These are phyloP conservation scores for Leccinum broughii DNA, from an alignment of 768 basidiomycete genomes.

Conservation along the genomic window DNA sequence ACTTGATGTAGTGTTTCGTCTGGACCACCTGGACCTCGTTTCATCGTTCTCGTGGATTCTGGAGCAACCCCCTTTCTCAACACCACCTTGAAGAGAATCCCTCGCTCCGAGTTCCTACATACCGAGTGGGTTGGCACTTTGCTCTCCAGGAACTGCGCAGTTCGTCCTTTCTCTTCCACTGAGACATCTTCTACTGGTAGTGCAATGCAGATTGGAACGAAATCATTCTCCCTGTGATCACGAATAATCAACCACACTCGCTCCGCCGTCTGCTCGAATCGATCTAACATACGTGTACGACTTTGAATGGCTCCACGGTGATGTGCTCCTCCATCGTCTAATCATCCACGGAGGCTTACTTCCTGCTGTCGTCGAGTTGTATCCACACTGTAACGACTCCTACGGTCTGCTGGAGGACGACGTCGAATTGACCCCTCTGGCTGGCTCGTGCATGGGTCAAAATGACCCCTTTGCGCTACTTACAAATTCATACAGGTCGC, in stretches of 20 bases:
- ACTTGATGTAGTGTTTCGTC: constrained; percentile 37
- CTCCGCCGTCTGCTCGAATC: constrained; percentile 67
- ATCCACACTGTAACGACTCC: constrained; percentile 15
- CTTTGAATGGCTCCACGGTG: too few relatives aligned
- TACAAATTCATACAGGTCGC: not conserved
- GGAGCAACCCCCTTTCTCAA: constrained; percentile 25
- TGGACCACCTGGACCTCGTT: constrained; percentile 32
- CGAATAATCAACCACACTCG: constrained; percentile 72
- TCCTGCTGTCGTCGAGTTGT: too few relatives aligned
- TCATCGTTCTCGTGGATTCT: constrained; percentile 24
- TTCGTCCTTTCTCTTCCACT: constrained; percentile 16
- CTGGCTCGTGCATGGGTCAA: constrained; percentile 82
- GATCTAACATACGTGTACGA: constrained; percentile 40
- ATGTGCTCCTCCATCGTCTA: too few relatives aligned
- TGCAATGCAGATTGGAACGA: constrained; percentile 66
- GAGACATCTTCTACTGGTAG: constrained; percentile 3
- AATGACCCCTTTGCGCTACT: constrained; percentile 74
- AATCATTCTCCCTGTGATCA: constrained; percentile 73
- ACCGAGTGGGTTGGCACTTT: constrained; percentile 65
- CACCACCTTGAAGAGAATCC: constrained; percentile 45
- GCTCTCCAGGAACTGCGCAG: constrained; percentile 46
- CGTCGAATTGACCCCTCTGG: constrained; percentile 74
- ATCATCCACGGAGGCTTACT: too few relatives aligned
- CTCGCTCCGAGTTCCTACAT: constrained; percentile 48
- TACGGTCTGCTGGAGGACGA: constrained; percentile 88